phyloP scores from a whole-genome alignment of 345 rosid genomes.

The Eucalyptus viminalis region DNA sequence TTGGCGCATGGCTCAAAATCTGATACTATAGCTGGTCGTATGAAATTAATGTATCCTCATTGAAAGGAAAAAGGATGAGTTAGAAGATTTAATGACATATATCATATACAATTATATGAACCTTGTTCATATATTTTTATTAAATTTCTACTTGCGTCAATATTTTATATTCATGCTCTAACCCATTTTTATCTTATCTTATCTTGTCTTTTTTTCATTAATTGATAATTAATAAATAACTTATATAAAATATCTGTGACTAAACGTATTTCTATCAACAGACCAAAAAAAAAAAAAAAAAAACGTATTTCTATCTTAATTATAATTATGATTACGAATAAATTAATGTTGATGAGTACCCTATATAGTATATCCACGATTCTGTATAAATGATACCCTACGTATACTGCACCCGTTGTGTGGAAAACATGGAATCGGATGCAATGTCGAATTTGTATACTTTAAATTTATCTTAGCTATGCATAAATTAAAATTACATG shows the following conservation, averaged over 20 bases:
- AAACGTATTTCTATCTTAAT: not conserved
- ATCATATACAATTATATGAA: not conserved
- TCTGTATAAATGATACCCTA: not conserved
- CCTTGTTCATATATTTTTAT: not conserved
- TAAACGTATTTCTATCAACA: not conserved
- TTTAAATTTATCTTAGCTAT: not conserved
- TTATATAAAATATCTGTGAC: not conserved
- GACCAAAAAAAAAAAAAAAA: no score
- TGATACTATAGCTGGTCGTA: not conserved
- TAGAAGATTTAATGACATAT: not conserved
- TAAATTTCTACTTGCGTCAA: not conserved
- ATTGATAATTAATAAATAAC: not conserved
- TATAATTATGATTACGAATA: not conserved
- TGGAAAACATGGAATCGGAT: not conserved
- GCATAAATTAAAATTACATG: not conserved
- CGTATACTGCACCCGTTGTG: not conserved
- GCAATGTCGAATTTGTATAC: not conserved
- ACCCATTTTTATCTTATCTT: not conserved
- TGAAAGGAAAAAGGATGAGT: not conserved
- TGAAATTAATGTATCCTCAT: not conserved
- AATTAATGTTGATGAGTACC: not conserved
- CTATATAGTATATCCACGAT: not conserved
- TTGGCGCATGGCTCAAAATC: not conserved
- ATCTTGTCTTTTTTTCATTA: not conserved
- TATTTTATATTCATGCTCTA: not conserved